Base-by-base conservation (phyloP, 495 filamentous ascomycete genomes). In the Penicillium argentinense region DNA sequence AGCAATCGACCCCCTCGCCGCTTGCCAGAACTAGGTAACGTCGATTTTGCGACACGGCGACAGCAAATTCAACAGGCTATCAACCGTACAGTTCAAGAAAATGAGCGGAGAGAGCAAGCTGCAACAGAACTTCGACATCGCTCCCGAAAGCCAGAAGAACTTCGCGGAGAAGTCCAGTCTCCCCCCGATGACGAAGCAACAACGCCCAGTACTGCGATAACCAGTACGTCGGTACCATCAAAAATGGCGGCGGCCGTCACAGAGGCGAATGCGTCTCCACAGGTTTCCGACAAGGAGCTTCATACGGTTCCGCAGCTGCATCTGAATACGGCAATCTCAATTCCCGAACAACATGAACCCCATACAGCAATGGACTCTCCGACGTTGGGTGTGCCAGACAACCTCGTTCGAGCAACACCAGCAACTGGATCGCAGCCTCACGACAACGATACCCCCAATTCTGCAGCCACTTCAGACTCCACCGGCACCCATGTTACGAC, bases 1-100 rank as follows among this genome's bases (percentile, higher is more conserved):
- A 68, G 77, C 49, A 37, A 69, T 18, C 56, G 71, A 36, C 68
- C n/a, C n/a, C n/a, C 69, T 19, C 64, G 70, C 17, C 72, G 67
- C 54, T 61, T 77, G 19, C 77, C 78, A 16, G 79, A 82, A 57
- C 53, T 89, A 39, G 84, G 83, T 1, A 79, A 80, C 44, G 85
- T 90, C 22, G 87, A 95, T 63, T 91, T 91, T 56, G 88, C 80
- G 26, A 85, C 84, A 34, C 77, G 87, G 21, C 77, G 88, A 39
- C 85, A 87, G 47, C 81, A 77, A 32, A 92, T 92, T 46, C 84
- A 89, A 54, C 79, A 88, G 36, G 88, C 88, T 1, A 88, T 92
- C 52, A 90, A 84, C 36, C 84, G 84, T 44, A 86, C 84, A 16
- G 81, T 91, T 32, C 78, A 83, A 50, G 84, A 87, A 56, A 84